phyloP scores from a whole-genome alignment of 2,329 filamentous ascomycete genomes.

The Talaromyces sp. region DNA sequence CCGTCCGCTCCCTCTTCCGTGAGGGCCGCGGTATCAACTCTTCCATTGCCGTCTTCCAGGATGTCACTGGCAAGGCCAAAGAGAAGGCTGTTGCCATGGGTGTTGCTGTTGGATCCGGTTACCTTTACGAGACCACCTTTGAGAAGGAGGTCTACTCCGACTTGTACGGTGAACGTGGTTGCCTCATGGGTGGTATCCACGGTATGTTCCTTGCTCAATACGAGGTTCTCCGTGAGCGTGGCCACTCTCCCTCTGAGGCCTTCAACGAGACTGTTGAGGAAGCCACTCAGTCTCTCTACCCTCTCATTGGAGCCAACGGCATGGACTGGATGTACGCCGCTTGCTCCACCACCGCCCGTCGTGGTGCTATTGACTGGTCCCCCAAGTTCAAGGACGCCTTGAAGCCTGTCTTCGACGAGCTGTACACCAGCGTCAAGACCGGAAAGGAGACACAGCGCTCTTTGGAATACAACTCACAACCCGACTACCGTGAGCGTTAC shows the following conservation, averaged over 20 bases:
- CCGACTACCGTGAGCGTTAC: slow-evolving; percentile 95
- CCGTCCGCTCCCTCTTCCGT: slow-evolving; percentile 96
- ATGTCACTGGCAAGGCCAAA: slow-evolving; percentile 95
- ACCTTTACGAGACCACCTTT: slow-evolving; percentile 99
- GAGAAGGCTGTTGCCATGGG: slow-evolving; percentile 97
- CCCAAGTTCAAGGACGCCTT: slow-evolving; percentile 95
- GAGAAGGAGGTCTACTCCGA: slow-evolving; percentile 99
- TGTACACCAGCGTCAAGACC: slow-evolving; percentile 89
- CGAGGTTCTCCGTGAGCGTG: slow-evolving; percentile 98
- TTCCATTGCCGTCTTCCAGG: slow-evolving; percentile 96
- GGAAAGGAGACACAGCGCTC: slow-evolving; percentile 94
- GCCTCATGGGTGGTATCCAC: slow-evolving; percentile 99
- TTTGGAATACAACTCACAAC: slow-evolving; percentile 93
- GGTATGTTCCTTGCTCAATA: slow-evolving; percentile 99
- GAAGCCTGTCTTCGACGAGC: slow-evolving; percentile 97
- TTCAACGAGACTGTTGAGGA: slow-evolving; percentile 99
- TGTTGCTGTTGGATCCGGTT: slow-evolving; percentile 94
- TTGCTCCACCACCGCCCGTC: slow-evolving; percentile 97
- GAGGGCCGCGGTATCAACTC: slow-evolving; percentile 99
- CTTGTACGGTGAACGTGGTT: slow-evolving; percentile 99
- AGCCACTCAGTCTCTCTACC: slow-evolving; percentile 96
- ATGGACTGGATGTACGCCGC: slow-evolving; percentile 99
- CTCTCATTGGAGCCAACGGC: slow-evolving; percentile 91
- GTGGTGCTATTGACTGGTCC: slow-evolving; percentile 98
- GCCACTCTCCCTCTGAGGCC: slow-evolving; percentile 94